phyloP scores from a whole-genome alignment of 108 stramenopile species.

The Pseudonitzschia multiseries region DNA sequence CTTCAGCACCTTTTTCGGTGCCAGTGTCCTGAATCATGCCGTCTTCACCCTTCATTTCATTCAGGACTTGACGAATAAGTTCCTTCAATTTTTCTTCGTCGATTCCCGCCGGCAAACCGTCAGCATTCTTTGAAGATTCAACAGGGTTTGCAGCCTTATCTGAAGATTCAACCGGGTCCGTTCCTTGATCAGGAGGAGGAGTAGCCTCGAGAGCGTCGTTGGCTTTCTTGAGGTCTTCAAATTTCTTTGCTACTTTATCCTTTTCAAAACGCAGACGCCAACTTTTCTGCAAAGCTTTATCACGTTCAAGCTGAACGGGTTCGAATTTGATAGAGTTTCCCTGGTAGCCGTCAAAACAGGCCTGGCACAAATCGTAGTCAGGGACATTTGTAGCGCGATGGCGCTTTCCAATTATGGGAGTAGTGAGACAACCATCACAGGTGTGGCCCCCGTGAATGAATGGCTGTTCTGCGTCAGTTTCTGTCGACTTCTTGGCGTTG shows the following conservation, averaged over 20 bases:
- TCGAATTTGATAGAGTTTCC: slow-evolving; percentile 74
- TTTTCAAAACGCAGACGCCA: slow-evolving; percentile 47
- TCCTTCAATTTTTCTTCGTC: slow-evolving; percentile 55
- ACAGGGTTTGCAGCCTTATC: background rate
- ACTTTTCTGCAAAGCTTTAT: slow-evolving; percentile 64
- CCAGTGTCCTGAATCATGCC: too few relatives aligned
- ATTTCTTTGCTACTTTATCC: background rate
- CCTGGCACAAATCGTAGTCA: slow-evolving; percentile 82
- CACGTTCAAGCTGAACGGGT: slow-evolving; percentile 62
- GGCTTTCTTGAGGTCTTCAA: background rate
- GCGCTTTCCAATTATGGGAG: slow-evolving; percentile 82
- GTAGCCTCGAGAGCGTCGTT: background rate
- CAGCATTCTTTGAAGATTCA: background rate
- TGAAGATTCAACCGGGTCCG: background rate
- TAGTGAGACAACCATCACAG: slow-evolving; percentile 78
- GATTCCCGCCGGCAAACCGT: background rate
- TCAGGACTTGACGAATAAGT: slow-evolving; percentile 57
- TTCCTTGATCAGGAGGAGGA: background rate
- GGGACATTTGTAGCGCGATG: slow-evolving; percentile 76
- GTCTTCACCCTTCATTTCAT: slow-evolving; percentile 23
- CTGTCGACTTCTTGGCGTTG: background rate
- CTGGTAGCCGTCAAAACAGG: slow-evolving; percentile 63
- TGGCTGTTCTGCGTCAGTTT: slow-evolving; percentile 17
- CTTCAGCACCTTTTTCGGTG: slow-evolving; percentile 14
- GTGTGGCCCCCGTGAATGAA: slow-evolving; percentile 89